These are phyloP conservation scores for Intubia oerlemansii DNA, from an alignment of 2,329 filamentous ascomycete genomes.

Conservation along the genomic window DNA sequence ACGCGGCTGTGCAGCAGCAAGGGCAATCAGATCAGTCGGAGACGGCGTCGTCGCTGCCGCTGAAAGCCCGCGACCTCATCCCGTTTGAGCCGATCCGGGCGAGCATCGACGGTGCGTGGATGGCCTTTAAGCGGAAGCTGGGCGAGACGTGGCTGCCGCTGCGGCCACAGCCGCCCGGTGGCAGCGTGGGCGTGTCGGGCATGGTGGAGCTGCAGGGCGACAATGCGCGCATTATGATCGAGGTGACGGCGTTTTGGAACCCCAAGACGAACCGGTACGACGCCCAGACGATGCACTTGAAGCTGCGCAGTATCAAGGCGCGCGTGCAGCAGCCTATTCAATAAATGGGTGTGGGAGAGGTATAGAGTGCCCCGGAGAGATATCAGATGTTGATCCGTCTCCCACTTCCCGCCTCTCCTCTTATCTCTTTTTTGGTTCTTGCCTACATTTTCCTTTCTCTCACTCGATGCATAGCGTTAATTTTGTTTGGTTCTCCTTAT, in stretches of 20 bases:
- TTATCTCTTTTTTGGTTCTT: background rate
- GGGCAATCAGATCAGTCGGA: background rate
- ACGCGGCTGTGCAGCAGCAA: too few relatives aligned
- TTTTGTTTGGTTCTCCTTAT: background rate
- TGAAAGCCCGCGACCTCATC: slow-evolving; percentile 7
- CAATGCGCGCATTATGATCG: slow-evolving; percentile 24
- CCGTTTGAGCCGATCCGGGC: slow-evolving; percentile 8
- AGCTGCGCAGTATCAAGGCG: slow-evolving; percentile 22
- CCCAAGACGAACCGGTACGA: slow-evolving; percentile 29
- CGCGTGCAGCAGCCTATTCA: slow-evolving; percentile 16
- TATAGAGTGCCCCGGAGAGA: too few relatives aligned
- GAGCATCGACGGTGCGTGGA: slow-evolving; percentile 15
- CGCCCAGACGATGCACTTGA: slow-evolving; percentile 14
- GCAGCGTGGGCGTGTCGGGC: slow-evolving; percentile 30
- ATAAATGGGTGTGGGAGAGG: background rate
- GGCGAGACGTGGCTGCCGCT: slow-evolving; percentile 24
- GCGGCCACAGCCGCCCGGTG: slow-evolving; percentile 22
- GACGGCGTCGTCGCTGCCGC: background rate
- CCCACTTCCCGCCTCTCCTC: background rate
- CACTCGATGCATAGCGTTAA: background rate
- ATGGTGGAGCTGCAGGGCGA: slow-evolving; percentile 29
- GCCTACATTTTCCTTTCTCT: background rate
- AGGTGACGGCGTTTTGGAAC: slow-evolving; percentile 32
- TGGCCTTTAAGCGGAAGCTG: slow-evolving; percentile 16
- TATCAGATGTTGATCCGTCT: too few relatives aligned